Percentiles rank a stretch among this genome's conserved stretches.
Evolutionary conservation across 2,329 filamentous ascomycete genomes (phyloP).

Genomic region (Penicillium sp.): DNA sequence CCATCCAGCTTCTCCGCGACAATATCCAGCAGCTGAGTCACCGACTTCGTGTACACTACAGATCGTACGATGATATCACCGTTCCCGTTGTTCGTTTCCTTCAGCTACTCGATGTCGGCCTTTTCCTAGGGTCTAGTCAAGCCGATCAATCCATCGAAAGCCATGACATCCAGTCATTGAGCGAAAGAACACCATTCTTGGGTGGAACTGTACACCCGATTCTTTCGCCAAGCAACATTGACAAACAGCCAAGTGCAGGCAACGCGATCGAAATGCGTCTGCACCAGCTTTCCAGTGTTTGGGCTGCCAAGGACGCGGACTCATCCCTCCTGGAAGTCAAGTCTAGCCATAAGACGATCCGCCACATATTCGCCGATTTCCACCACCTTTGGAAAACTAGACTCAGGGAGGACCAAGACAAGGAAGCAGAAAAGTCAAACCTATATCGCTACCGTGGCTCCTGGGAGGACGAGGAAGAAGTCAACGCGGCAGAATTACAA

Average conservation of each 20-base stretch:
- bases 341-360: slow-evolving; percentile 59
- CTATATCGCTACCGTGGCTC: slow-evolving; percentile 84
- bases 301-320: slow-evolving; percentile 39
- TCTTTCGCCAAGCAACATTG: slow-evolving; percentile 10
- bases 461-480: slow-evolving; percentile 74
- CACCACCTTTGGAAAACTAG: slow-evolving; percentile 81
- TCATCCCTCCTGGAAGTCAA: slow-evolving; percentile 42
- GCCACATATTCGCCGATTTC: slow-evolving; percentile 71
- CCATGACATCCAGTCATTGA: slow-evolving; percentile 34
- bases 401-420: slow-evolving; percentile 74
- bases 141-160: slow-evolving; percentile 18
- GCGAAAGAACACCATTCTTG: slow-evolving; percentile 45
- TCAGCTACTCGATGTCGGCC: slow-evolving; percentile 75
- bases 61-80: slow-evolving; percentile 83
- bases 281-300: slow-evolving; percentile 43
- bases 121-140: slow-evolving; percentile 60
- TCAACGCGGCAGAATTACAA: slow-evolving; percentile 74
- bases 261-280: slow-evolving; percentile 40
- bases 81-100: slow-evolving; percentile 78
- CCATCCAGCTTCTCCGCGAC: slow-evolving; percentile 50
- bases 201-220: slow-evolving; percentile 32
- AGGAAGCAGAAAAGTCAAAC: slow-evolving; percentile 73
- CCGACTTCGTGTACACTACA: slow-evolving; percentile 71
- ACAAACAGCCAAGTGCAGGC: slow-evolving; percentile 20
- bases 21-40: slow-evolving; percentile 71